Base-by-base conservation (phyloP, 2,329 filamentous ascomycete genomes). In the Paecilomyces dactylethromorphus region DNA sequence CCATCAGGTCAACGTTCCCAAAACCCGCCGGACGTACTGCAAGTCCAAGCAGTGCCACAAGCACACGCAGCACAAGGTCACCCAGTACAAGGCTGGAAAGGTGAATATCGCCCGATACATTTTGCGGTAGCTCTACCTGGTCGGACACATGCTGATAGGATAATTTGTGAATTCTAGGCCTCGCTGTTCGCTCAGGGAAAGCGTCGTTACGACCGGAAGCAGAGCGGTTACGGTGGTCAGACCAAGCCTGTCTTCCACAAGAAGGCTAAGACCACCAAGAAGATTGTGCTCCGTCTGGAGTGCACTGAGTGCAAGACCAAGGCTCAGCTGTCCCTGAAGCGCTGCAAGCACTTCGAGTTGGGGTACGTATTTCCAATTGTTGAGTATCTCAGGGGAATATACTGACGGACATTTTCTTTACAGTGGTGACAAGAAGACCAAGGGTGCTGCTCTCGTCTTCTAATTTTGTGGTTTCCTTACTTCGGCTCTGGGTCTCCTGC, bases 401-500 rank as follows among this genome's bases (percentile, higher is more conserved):
- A 56, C 79, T 84, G 76, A 84, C 73, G 55, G 59, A 60, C 62
- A 64, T 66, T 62, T 56, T 64, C 62, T 65, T 59, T 69, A 74
- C 72, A 96, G 94, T 88, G 94, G 94, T 87, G 94, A 99, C 89
- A 99, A 99, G 92, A 99, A 99, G 91, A 99, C 94, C 75, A 99
- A 99, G 92, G 94, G 94, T 89, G 94, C 94, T 75, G 94, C 94
- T 82, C 88, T 99, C 77, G 94, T 99, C 76, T 99, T 99, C 87
- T 99, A 96, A 88, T 83, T 85, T 81, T 75, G 68, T 65, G 65
- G 69, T 74, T 74, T 74, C 66, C 70, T 74, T 74, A 70, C 74
- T 31, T 74, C 69, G 72, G 72, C 70, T 73, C 69, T 73, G 72
- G 72, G 71, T 74, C 73, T 74, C 68, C 66, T 71, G 69, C 71